A percentile compares a stretch with the other conserved stretches of the same genome.
Evolutionary conservation across 1,284 basidiomycete species (phyloP).

Genomic region (Austroboletus sp.): DNA sequence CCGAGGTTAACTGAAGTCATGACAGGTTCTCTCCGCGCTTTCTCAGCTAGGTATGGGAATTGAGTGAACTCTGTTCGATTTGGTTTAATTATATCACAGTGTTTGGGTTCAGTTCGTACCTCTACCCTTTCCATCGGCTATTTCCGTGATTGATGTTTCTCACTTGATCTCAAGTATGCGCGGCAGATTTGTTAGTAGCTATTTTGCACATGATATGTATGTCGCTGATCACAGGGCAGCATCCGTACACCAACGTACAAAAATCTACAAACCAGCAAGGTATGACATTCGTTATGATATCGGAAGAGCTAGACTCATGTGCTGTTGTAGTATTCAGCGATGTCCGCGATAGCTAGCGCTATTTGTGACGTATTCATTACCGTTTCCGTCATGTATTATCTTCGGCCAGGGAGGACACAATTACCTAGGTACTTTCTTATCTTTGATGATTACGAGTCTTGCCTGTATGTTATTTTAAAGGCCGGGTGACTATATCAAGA

Average conservation of each 20-base stretch:
- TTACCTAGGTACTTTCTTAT: too few relatives aligned
- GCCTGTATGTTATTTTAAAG: neutral
- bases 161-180: conserved; percentile 4
- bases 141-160: neutral
- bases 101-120: conserved; percentile 17
- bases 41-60: conserved; percentile 15
- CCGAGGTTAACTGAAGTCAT: neutral
- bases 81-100: conserved; percentile 3
- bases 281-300: neutral
- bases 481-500: conserved; percentile 10
- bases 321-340: conserved; percentile 2
- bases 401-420: conserved; percentile 12
- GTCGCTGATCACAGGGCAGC: conserved; percentile 2
- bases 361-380: conserved; percentile 22
- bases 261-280: conserved; percentile 1
- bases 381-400: conserved; percentile 18
- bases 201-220: neutral
- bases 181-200: conserved; percentile 4
- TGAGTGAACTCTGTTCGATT: neutral
- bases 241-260: conserved; percentile 7
- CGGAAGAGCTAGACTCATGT: neutral
- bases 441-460: too few relatives aligned
- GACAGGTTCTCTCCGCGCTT: conserved; percentile 8
- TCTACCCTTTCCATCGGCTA: too few relatives aligned
- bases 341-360: conserved; percentile 12